Evolutionary conservation across 2,329 filamentous ascomycete species (phyloP).

Genomic region (Dactylellina sp.): DNA sequence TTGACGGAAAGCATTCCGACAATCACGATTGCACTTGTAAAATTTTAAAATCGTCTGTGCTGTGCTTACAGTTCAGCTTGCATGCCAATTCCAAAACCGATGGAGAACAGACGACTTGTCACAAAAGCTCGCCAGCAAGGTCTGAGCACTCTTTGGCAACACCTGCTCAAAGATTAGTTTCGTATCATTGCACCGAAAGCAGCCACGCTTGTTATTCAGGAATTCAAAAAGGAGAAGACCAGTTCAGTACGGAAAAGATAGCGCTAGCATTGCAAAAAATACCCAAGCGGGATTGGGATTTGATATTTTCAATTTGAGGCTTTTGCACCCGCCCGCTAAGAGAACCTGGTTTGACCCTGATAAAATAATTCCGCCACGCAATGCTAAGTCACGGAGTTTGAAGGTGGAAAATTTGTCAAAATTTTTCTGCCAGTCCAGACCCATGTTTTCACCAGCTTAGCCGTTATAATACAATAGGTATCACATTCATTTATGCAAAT

Average conservation of each 20-base stretch:
- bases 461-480: slow-evolving; percentile 46
- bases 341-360: background rate
- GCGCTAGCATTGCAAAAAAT: background rate
- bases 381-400: slow-evolving; percentile 8
- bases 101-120: slow-evolving; percentile 14
- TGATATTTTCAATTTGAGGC: background rate
- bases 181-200: slow-evolving; percentile 10
- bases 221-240: background rate
- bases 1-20: slow-evolving; percentile 51
- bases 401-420: slow-evolving; percentile 6
- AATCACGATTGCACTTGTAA: slow-evolving; percentile 54
- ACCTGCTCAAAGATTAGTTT: background rate
- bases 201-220: background rate
- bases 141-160: slow-evolving; percentile 18
- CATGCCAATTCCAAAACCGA: slow-evolving; percentile 28
- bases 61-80: slow-evolving; percentile 14
- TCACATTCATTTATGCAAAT: slow-evolving; percentile 53
- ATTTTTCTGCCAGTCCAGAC: slow-evolving; percentile 10
- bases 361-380: no score
- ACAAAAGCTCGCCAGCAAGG: slow-evolving; percentile 43
- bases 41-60: slow-evolving; percentile 40
- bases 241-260: background rate
- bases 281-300: background rate
- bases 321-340: background rate
- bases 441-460: slow-evolving; percentile 13